phyloP scores from a whole-genome alignment of 1,284 basidiomycete genomes.

The Pascua guehoae region DNA sequence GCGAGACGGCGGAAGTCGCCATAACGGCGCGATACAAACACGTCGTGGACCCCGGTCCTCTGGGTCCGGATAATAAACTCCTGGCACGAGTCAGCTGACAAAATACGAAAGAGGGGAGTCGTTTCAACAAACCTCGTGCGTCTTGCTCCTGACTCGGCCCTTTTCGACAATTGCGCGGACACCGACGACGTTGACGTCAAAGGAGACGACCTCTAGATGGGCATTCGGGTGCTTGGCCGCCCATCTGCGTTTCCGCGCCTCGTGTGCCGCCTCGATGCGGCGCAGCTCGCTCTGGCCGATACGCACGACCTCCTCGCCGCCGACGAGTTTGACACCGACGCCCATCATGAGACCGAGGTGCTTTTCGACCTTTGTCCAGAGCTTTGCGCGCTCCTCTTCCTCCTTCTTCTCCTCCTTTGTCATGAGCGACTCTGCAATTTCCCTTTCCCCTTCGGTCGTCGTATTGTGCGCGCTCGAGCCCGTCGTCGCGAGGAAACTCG shows the following conservation, averaged over 20 bases:
- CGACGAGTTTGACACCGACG: slow-evolving; percentile 72
- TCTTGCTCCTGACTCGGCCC: slow-evolving; percentile 73
- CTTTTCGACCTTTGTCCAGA: slow-evolving; percentile 70
- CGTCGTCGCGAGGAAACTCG: slow-evolving; percentile 66
- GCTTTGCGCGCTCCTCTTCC: slow-evolving; percentile 59
- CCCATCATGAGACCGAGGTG: slow-evolving; percentile 75
- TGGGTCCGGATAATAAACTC: slow-evolving; percentile 93
- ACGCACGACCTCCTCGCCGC: slow-evolving; percentile 80
- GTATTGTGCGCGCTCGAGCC: slow-evolving; percentile 43
- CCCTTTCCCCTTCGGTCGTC: slow-evolving; percentile 41
- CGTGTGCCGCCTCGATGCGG: slow-evolving; percentile 65
- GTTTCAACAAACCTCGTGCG: slow-evolving; percentile 65
- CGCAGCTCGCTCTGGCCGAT: slow-evolving; percentile 76
- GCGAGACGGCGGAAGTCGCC: slow-evolving; percentile 88
- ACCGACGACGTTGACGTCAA: slow-evolving; percentile 84
- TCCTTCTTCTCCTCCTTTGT: slow-evolving; percentile 56
- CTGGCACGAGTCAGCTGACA: slow-evolving; percentile 50
- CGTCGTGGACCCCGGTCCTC: slow-evolving; percentile 65
- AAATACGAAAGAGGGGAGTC: background rate
- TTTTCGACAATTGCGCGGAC: slow-evolving; percentile 76
- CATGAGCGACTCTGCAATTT: slow-evolving; percentile 38
- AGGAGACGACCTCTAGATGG: slow-evolving; percentile 38
- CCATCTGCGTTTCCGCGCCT: slow-evolving; percentile 50
- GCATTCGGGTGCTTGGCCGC: slow-evolving; percentile 49
- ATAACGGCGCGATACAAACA: slow-evolving; percentile 87